phyloP scores from a whole-genome alignment of 164 flowering plant species.

The Vitis rupestris region DNA sequence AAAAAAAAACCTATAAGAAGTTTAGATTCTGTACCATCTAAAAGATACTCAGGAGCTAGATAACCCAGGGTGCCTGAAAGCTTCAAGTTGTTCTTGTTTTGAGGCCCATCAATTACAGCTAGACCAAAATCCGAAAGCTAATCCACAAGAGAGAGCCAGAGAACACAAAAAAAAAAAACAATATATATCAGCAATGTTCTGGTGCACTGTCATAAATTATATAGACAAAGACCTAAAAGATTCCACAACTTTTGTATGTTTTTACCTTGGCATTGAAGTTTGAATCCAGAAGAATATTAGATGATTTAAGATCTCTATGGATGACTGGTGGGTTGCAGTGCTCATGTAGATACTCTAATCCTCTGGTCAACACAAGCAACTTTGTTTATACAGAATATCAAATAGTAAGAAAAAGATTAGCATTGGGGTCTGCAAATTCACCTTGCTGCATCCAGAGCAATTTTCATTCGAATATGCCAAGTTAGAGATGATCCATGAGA shows the following conservation, averaged over 20 bases:
- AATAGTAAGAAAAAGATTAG: neutral
- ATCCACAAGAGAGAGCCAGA: slow-evolving; percentile 5
- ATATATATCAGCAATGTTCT: slow-evolving; percentile 1
- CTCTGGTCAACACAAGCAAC: slow-evolving; percentile 53
- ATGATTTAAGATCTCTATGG: slow-evolving; percentile 96
- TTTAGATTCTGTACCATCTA: slow-evolving; percentile 66
- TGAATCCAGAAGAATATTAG: slow-evolving; percentile 90
- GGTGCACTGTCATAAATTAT: neutral
- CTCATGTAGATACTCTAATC: slow-evolving; percentile 91
- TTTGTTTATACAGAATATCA: neutral
- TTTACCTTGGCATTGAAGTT: slow-evolving; percentile 90
- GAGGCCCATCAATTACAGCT: slow-evolving; percentile 62
- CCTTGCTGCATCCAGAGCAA: slow-evolving; percentile 96
- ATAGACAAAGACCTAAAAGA: neutral
- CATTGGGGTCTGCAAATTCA: slow-evolving; percentile 16
- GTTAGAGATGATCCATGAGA: slow-evolving; percentile 69
- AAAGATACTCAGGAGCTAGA: slow-evolving; percentile 92
- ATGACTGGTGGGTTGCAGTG: slow-evolving; percentile 85
- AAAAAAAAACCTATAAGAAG: neutral
- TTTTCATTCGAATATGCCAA: slow-evolving; percentile 88
- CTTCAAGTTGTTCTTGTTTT: slow-evolving; percentile 61
- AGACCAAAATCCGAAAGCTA: slow-evolving; percentile 97
- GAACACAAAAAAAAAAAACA: neutral
- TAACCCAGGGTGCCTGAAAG: slow-evolving; percentile 93
- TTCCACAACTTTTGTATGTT: neutral